Percentiles rank a stretch among this genome's conserved stretches.
Conservation (phyloP, 495 filamentous ascomycete genomes). For the Aspergillus cristatus region DNA sequence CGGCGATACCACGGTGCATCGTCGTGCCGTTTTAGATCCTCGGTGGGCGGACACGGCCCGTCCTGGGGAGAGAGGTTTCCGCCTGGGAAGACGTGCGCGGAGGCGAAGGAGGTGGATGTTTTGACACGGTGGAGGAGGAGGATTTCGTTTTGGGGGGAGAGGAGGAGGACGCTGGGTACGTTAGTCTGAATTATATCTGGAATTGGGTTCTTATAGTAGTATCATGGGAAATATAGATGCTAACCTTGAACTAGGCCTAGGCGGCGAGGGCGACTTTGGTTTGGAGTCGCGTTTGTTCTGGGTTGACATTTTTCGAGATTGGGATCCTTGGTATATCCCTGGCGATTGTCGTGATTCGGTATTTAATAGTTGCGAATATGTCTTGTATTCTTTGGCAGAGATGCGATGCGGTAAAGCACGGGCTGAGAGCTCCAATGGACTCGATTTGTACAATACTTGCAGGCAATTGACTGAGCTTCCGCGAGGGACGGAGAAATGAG, state of each 20-base stretch:
- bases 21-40: conserved; percentile 44
- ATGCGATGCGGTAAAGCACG: too few species aligned
- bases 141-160: conserved; percentile 80
- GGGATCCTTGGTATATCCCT: too few species aligned
- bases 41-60: conserved; percentile 42
- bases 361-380: too few species aligned
- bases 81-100: conserved; percentile 94
- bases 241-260: conserved; percentile 30
- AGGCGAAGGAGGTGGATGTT: conserved; percentile 74
- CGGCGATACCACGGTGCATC: conserved; percentile 63
- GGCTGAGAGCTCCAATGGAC: too few species aligned
- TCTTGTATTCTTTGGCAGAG: too few species aligned
- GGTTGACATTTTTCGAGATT: conserved; percentile 12
- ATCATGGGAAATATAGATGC: too few species aligned
- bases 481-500: too few species aligned
- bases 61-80: conserved; percentile 70
- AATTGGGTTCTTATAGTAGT: conserved; percentile 5
- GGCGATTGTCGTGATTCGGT: background rate
- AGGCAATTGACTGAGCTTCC: too few species aligned
- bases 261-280: conserved; percentile 5
- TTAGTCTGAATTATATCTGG: conserved; percentile 8
- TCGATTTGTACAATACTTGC: too few species aligned
- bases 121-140: conserved; percentile 80
- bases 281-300: conserved; percentile 6
- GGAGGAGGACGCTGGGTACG: conserved; percentile 61